Base-by-base conservation (phyloP, 352 stramenopile species). In the Pythium grandisporangium region DNA sequence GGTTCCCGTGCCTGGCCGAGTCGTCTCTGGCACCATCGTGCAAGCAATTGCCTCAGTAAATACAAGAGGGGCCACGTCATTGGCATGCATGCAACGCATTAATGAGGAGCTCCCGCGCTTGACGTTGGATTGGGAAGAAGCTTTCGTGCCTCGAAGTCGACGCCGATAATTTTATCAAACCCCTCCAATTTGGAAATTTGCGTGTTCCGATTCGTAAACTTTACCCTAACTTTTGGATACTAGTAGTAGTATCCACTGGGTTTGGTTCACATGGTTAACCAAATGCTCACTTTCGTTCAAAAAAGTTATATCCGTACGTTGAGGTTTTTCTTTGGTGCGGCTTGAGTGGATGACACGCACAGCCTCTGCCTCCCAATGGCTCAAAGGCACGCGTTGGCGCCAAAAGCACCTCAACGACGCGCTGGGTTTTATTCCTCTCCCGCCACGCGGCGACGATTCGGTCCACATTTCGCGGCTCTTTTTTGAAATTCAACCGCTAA, bases 241-340 rank as follows among this genome's bases (percentile, higher is more conserved):
- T n/a, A n/a, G n/a, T n/a, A n/a, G n/a, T n/a, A n/a, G n/a, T n/a
- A n/a, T n/a, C n/a, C n/a, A n/a, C n/a, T n/a, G n/a, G n/a, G n/a
- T n/a, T n/a, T n/a, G n/a, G n/a, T n/a, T n/a, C n/a, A n/a, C n/a
- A n/a, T n/a, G n/a, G n/a, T n/a, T n/a, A n/a, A n/a, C n/a, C n/a
- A n/a, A n/a, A n/a, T n/a, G n/a, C n/a, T n/a, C n/a, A n/a, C n/a
- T n/a, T n/a, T n/a, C n/a, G n/a, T n/a, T n/a, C n/a, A n/a, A n/a
- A n/a, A n/a, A n/a, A n/a, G n/a, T n/a, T n/a, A n/a, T n/a, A 30
- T 19, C 5, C 29, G 8, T 13, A 33, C 12, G n/a, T n/a, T n/a
- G 20, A 49, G 48, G 41, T 47, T 47, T 55, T 46, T 54, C 32
- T 45, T n/a, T n/a, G n/a, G n/a, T n/a, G n/a, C n/a, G n/a, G n/a